phyloP scores from a whole-genome alignment of 306 rosid species.

The Luffa aegyptiaca region DNA sequence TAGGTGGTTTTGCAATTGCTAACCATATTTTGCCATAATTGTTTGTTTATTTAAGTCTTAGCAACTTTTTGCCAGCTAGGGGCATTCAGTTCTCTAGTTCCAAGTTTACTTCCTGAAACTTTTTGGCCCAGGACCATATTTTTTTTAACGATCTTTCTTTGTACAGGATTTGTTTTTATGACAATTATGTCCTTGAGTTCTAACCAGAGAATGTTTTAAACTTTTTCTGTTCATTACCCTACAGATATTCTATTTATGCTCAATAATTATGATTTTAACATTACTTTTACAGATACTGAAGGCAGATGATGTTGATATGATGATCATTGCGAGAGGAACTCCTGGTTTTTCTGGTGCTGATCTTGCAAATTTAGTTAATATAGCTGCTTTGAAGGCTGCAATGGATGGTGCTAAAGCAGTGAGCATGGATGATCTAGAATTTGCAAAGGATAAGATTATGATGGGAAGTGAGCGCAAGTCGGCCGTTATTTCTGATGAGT shows the following conservation, averaged over 20 bases:
- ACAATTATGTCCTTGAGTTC: no score
- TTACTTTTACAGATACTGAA: conserved; percentile 49
- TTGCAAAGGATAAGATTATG: conserved; percentile 76
- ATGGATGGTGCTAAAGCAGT: conserved; percentile 86
- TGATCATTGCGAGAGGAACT: conserved; percentile 75
- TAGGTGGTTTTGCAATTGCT: background rate
- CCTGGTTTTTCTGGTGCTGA: conserved; percentile 91
- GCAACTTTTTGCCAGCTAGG: background rate
- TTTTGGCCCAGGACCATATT: background rate
- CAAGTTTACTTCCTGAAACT: background rate
- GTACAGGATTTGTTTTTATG: no score
- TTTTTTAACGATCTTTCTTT: no score
- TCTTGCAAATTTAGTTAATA: conserved; percentile 78
- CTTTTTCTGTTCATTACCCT: background rate
- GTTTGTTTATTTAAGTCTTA: background rate
- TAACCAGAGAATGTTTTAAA: background rate
- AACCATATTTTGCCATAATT: background rate
- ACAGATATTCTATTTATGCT: background rate
- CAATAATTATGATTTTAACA: background rate
- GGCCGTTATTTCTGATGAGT: conserved; percentile 63
- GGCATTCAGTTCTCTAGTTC: background rate
- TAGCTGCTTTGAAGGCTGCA: conserved; percentile 86
- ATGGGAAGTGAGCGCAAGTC: conserved; percentile 97
- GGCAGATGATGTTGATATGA: conserved; percentile 75
- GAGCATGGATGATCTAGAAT: conserved; percentile 74